Evolutionary conservation across 768 basidiomycete genomes (phyloP), one percentile per base, ranked within the genome.

Genomic region (Kwoniella europaea): DNA sequence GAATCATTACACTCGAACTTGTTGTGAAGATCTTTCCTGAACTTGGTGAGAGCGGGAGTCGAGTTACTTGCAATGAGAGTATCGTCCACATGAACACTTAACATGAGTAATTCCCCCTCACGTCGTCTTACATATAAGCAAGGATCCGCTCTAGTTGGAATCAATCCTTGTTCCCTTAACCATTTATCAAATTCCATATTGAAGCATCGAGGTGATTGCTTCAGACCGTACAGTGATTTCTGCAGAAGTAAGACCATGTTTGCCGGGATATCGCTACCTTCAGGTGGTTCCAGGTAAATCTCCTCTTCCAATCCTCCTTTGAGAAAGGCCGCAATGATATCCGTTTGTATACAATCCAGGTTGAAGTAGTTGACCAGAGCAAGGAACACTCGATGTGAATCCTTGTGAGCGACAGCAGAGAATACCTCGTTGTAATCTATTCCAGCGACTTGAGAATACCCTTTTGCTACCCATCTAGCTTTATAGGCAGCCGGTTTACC

Each of bases 401-500:
- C 50, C 18, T 60, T 50, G 35, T 65, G 64, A 16, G 70, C 66
- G n/a, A 74, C 73, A 3, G 66, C 64, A n/a, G 73, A 65, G 53
- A 58, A 74, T 18, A 58, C 43, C 66, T 74, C 66, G 24, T 64
- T 56, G 50, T 46, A 74, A 53, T 74, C 71, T 2, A 67, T 24
- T 27, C 67, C 71, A 58, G 53, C 57, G 15, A 69, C 35, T 46
- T 69, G 71, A 13, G 61, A 53, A 55, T 22, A 76, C 1, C 75
- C 72, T 60, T 67, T 63, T 6, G 72, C 72, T 18, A 71, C 66
- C 63, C 63, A 63, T 66, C 75, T 29, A 60, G 69, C 75, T 46
- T 73, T 76, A 60, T 71, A 76, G n/a, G 24, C 57, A 20, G 56
- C n/a, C 18, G 65, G 60, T 67, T 81, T 65, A 0, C 76, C 68